Base-by-base conservation (phyloP, 2,329 filamentous ascomycete species). In the Aspergillus neotritici region DNA sequence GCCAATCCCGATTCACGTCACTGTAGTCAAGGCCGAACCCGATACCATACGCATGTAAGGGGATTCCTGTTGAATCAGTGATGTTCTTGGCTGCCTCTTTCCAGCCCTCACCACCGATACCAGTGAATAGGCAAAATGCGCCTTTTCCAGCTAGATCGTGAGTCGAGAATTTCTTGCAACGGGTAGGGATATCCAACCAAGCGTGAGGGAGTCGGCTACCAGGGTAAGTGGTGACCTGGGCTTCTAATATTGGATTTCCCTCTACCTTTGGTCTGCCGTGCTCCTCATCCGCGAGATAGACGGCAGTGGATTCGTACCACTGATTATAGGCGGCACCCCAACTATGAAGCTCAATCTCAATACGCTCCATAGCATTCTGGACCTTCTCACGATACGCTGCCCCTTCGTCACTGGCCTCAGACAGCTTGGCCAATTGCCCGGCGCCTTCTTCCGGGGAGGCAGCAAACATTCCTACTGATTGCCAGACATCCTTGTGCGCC, bases 171-270 rank as follows among this genome's bases (percentile, higher is more conserved):
- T 8, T 14, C 17, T 31, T 30, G 0, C 10, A 11, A 6, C 33
- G 43, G 10, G 31, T 31, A 1, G 38, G 9, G n/a, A 17, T 30
- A 31, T 41, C 40, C 5, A 46, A 40, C 43, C 43, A 46, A 3
- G 36, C 43, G 13, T 46, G 43, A 13, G 43, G 43, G 2, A 46
- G 15, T 29, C 40, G 44, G 8, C 40, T 32, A 4, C 44, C 44
- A 2, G 44, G 44, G 14, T 40, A 47, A 2, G 44, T 47, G 6
- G n/a, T 34, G 2, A 42, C 25, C 29, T 40, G 31, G 11, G 30
- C 33, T 9, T 40, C n/a, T 9, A 43, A 7, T 4, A 47, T 34
- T 1, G 35, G 13, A 16, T 43, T 25, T n/a, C n/a, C n/a, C n/a
- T n/a, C n/a, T n/a, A n/a, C n/a, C n/a, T n/a, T n/a, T n/a, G n/a